Base-by-base conservation (phyloP, 208 protist genomes). In the Acanthamoeba healyi region DNA sequence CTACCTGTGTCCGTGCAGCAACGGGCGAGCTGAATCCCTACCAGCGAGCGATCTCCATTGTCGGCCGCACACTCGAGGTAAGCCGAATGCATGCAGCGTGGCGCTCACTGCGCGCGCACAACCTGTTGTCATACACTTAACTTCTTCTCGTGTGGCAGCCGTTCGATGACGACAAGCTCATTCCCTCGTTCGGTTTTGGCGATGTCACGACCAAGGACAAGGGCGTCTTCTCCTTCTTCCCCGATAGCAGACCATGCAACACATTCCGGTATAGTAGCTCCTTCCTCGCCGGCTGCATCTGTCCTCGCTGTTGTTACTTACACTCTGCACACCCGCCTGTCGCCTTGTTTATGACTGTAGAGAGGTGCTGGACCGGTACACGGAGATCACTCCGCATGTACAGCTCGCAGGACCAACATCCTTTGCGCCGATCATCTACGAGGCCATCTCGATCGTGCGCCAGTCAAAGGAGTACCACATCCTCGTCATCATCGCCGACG, bases 401-500 rank as follows among this genome's bases (percentile, higher is more conserved):
- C 40, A 63, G 46, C 49, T 87, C 15, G 26, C 46, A 0, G 79
- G 79, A 6, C 79, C 79, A n/a, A 87, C 79, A 1, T 87, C 79
- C 44, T 87, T 87, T 61, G 79, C 79, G 6, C 79, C 79, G 17
- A 87, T 87, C 91, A 87, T 87, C 49, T 40, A 87, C 40, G 79
- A 87, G 36, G 79, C 94, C 24, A 94, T 95, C n/a, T 15, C 42
- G 1, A 49, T 77, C n/a, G 63, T 82, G 26, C 38, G 58, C 32
- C 32, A 38, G 56, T 65, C 42, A 26, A 32, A 34, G 22, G n/a
- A 87, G 67, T 95, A 94, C 72, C 94, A 95, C 94, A 94, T 95
- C 54, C 90, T 95, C n/a, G 56, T 95, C 38, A 95, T 95, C 61
- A 74, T 95, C 46, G 93, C 94, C 40, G 94, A 95, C 38, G 94